These are phyloP conservation scores for Glebionis coronaria DNA, from an alignment of 129 eudicot genomes.

Conservation along the genomic window DNA sequence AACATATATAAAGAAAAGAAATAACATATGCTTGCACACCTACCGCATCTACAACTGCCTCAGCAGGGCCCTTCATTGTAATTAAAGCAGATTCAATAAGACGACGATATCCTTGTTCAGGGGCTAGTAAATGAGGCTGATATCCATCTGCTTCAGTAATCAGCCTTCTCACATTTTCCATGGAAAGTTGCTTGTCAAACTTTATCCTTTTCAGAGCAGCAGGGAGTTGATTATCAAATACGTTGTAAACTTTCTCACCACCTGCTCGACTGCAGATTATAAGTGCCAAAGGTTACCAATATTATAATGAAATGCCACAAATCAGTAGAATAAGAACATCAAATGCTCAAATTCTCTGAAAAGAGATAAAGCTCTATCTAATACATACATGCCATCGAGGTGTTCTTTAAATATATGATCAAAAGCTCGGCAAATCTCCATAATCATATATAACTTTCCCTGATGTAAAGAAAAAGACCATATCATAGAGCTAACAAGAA, in stretches of 20 bases:
- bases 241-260: conserved; percentile 79
- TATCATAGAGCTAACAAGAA: background rate
- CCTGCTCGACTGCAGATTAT: conserved; percentile 75
- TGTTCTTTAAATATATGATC: conserved; percentile 93
- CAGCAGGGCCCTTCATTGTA: conserved; percentile 82
- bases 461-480: conserved; percentile 28
- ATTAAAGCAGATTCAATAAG: conserved; percentile 82
- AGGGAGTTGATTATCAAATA: conserved; percentile 89
- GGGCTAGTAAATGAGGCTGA: conserved; percentile 97
- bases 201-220: conserved; percentile 91
- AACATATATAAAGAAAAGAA: background rate
- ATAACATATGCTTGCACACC: conserved; percentile 1
- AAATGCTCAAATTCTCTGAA: background rate
- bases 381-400: conserved; percentile 92
- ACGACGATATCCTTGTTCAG: conserved; percentile 95
- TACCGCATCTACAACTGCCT: conserved; percentile 94
- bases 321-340: conserved; percentile 1
- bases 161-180: conserved; percentile 89
- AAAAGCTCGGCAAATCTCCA: conserved; percentile 86
- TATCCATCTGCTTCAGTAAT: conserved; percentile 98
- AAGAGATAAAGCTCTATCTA: background rate
- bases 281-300: conserved; percentile 9
- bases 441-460: conserved; percentile 85
- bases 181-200: conserved; percentile 87
- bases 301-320: background rate